These are phyloP conservation scores for Trichoderma polysporum DNA, from an alignment of 2,329 filamentous ascomycete species.

Conservation along the genomic window DNA sequence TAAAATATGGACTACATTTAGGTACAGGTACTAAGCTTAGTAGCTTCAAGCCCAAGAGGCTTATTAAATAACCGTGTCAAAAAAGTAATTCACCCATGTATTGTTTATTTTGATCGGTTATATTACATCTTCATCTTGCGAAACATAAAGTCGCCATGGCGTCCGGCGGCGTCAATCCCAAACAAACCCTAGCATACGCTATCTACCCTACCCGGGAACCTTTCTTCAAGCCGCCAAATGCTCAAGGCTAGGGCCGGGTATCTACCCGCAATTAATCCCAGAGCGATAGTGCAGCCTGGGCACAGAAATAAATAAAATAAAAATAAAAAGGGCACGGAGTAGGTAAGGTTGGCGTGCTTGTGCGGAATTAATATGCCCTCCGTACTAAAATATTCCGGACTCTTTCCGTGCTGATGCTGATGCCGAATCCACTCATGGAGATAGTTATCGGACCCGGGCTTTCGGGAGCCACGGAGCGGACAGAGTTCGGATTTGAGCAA, in stretches of 20 bases:
- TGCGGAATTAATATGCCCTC: neutral
- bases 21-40: no score
- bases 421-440: neutral
- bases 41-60: neutral
- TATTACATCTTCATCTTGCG: neutral
- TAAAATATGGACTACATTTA: neutral
- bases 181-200: slow-evolving; percentile 7
- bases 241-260: slow-evolving; percentile 16
- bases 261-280: slow-evolving; percentile 17
- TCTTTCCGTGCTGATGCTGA: neutral
- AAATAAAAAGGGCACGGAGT: no score
- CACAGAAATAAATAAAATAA: neutral
- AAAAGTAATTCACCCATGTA: no score
- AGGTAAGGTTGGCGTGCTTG: no score
- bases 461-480: neutral
- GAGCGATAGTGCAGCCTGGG: neutral
- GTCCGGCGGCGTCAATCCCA: neutral
- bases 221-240: neutral
- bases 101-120: neutral
- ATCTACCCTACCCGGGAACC: slow-evolving; percentile 1
- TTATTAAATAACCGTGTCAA: no score
- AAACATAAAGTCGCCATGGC: neutral
- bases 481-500: neutral
- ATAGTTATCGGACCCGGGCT: neutral
- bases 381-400: neutral